Base-by-base conservation (phyloP, 78 protist genomes). In the Dictyostelium capitatum region DNA sequence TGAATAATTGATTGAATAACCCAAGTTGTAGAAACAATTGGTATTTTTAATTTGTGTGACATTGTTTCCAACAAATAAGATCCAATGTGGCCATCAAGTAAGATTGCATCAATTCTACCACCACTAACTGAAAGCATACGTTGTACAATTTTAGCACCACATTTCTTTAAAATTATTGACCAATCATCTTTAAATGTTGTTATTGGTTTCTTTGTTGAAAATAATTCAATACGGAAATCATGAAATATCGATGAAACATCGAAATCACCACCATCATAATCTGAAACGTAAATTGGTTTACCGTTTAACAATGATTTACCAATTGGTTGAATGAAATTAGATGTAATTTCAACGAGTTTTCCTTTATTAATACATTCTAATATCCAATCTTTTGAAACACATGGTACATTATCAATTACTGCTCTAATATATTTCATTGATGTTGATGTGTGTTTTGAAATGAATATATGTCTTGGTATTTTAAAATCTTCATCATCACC, bases 81-180 rank as follows among this genome's bases (percentile, higher is more conserved):
- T 4, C 47, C 51, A 17, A 41, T 6, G 2, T 37, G 8, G 3
- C 78, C 78, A 32, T 70, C 78, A 17, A 30, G 9, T 19, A 70
- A 17, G 3, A 37, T 23, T 6, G 51, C 51, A 70, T 70, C 78
- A 17, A 70, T 70, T 70, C 15, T 70, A 37, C 78, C 78, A 37
- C 30, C 7, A 41, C 17, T 20, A 10, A 12, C 15, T 23, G 20
- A n/a, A 37, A 70, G 41, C 72, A 62, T 62, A 41, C 78, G 47
- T 70, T 70, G 78, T 37, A 70, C 78, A 11, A 70, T 70, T 41
- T 41, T 70, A 9, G 54, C 78, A 41, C 78, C 78, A 70, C 78
- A 70, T 41, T 70, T 70, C 37, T 70, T 70, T 41, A 70, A 20
- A 10, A 70, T 70, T 23, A 37, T 5, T 1, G 47, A 41, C 78